Evolutionary conservation across 345 rosid genomes (phyloP), one percentile per base, ranked within the genome.

Genomic region (Corchorus olitorius): DNA sequence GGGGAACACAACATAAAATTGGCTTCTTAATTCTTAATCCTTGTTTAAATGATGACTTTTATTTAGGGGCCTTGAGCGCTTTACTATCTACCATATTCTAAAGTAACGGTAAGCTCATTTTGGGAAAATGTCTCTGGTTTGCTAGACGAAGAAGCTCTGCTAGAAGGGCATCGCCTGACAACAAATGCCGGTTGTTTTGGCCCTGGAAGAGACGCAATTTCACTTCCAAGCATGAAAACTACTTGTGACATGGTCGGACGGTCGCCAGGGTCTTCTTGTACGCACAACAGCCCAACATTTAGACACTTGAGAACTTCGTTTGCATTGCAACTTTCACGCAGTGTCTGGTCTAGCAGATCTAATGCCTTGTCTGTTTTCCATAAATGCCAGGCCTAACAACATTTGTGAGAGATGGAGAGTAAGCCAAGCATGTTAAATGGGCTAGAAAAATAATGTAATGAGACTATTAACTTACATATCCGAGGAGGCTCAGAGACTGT

Each of bases 401-500:
- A 27, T 16, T 73, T 20, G 50, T 58, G 4, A 39, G 4, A 3
- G 34, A 4, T 49, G 58, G 17, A 9, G 37, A 22, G 17, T 41
- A 55, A 56, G n/a, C 12, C 14, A 19, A 54, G 11, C 15, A 8
- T 6, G 27, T 33, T 17, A 63, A 55, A 5, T 9, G 34, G 8
- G 34, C 55, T 14, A 35, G 17, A 27, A 27, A 3, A 41, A 72
- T n/a, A 19, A 19, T 5, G 13, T 1, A n/a, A 17, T 6, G 1
- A 27, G 0, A 27, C 27, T 27, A 35, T 11, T 11, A 10, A 62
- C 93, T 84, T 75, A 92, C 93, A 77, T 87, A 68, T 45, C 89
- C 88, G 15, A 92, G 73, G 53, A 92, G 86, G 81, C 85, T 83
- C 27, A 85, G 46, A n/a, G 79, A 71, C 22, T 72, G 75, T 66